Evolutionary conservation across 1,139 yeast species (phyloP).

Genomic region (Diutina neorugosa): DNA sequence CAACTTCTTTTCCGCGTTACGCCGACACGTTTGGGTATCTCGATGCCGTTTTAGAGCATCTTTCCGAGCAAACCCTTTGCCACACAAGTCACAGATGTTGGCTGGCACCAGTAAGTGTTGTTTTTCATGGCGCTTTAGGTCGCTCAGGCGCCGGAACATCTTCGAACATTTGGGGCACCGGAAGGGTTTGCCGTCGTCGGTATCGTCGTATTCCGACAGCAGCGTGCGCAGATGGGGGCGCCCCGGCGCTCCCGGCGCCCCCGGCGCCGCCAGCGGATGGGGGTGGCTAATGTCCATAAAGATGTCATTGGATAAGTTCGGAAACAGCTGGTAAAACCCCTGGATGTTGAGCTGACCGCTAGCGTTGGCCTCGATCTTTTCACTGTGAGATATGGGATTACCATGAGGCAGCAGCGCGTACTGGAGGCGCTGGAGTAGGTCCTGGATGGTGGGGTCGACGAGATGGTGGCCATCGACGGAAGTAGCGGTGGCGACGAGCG

Average conservation of each 20-base stretch:
- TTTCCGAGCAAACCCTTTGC: constrained; percentile 72
- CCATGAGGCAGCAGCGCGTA: constrained; percentile 10
- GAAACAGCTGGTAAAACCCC: constrained; percentile 30
- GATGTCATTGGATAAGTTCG: constrained; percentile 31
- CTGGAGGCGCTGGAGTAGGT: constrained; percentile 20
- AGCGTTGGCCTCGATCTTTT: constrained; percentile 24
- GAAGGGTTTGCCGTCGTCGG: constrained; percentile 18
- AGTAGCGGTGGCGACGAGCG: constrained; percentile 27
- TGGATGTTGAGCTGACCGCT: constrained; percentile 34
- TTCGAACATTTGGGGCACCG: constrained; percentile 38
- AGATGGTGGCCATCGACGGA: constrained; percentile 2
- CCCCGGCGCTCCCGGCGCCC: neutral
- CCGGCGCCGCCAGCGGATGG: no score
- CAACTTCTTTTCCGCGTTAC: constrained; percentile 44
- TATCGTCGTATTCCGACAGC: neutral
- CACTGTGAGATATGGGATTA: constrained; percentile 28
- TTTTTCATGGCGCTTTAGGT: constrained; percentile 53
- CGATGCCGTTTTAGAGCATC: constrained; percentile 68
- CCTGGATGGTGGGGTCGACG: constrained; percentile 44
- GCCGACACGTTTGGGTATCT: constrained; percentile 60
- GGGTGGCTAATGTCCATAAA: constrained; percentile 11
- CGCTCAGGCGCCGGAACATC: constrained; percentile 51
- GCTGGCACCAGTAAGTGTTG: constrained; percentile 49
- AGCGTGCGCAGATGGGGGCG: constrained; percentile 5
- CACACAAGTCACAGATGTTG: constrained; percentile 61